Evolutionary conservation across 257 asterid genomes (phyloP), one percentile per base, ranked within the genome.

Genomic region (Solanum lycopersicoides): DNA sequence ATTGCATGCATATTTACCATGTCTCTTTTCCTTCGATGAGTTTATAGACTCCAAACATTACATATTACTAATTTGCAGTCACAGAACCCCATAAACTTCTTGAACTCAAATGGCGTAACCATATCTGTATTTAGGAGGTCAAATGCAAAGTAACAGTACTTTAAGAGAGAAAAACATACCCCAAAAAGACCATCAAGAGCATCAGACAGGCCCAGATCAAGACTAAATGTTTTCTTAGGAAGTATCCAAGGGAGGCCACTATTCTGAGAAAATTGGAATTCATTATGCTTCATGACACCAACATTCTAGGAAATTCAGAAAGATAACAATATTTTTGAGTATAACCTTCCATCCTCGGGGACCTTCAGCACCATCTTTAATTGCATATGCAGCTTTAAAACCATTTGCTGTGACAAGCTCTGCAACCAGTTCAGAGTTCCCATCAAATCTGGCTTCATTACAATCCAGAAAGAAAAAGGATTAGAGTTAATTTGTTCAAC

Each of bases 391-490:
- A 90, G 97, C 95, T 93, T 95, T 97, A 91, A 95, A 96, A 88
- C 99, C 98, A 89, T 97, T 97, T 39, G 93, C 94, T 7, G 99
- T 96, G 37, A 91, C 98, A 82, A 97, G 94, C 94, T 97, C 99
- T 39, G 99, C 98, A 2, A 95, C 98, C 87, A 97, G 97, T 88
- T 97, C 99, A 82, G 99, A 97, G 95, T 95, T 97, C 60, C 99
- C 98, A 91, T 96, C 98, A 90, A 94, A 96, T 93, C 99, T 97
- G 96, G 97, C 99, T 95, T 96, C 98, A 95, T 91, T 92, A 86
- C 88, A 92, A 91, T 89, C 89, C 77, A 50, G 37, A 91, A n/a
- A 84, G 83, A 73, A 84, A 91, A 80, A 87, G 75, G 87, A 90
- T 88, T 69, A 44, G 83, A 47, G 56, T 86, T 82, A 18, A 47